These are phyloP conservation scores for Xanthoparmelia taractica DNA, from an alignment of 495 filamentous ascomycete genomes.

Conservation along the genomic window DNA sequence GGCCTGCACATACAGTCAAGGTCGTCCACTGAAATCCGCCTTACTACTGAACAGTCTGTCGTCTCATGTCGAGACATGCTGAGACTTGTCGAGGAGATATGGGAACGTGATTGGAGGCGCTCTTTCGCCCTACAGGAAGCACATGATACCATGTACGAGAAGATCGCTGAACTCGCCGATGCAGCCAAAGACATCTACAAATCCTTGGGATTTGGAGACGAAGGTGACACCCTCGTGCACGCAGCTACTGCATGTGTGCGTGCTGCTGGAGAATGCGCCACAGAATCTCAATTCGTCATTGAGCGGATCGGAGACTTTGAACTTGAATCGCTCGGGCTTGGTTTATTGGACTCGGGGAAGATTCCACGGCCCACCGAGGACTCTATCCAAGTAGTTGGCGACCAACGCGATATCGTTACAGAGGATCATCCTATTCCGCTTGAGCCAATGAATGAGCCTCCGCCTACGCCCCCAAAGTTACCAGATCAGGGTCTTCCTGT, in stretches of 20 bases:
- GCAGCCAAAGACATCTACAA: conserved; percentile 71
- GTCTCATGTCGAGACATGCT: conserved; percentile 71
- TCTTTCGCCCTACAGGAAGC: conserved; percentile 57
- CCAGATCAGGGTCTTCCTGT: conserved; percentile 1
- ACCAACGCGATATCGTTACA: conserved; percentile 3
- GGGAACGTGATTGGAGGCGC: conserved; percentile 62
- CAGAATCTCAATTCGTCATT: conserved; percentile 75
- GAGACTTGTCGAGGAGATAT: conserved; percentile 74
- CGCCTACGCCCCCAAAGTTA: conserved; percentile 13
- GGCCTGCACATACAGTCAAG: conserved; percentile 85
- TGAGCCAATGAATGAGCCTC: conserved; percentile 17
- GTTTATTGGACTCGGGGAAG: conserved; percentile 26
- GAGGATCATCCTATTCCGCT: conserved; percentile 4
- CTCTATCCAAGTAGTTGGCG: conserved; percentile 10
- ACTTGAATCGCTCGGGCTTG: conserved; percentile 53
- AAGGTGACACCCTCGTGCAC: conserved; percentile 61
- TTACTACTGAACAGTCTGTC: conserved; percentile 70
- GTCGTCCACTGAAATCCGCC: conserved; percentile 71
- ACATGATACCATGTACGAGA: conserved; percentile 70
- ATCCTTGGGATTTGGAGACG: conserved; percentile 51
- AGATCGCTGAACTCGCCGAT: conserved; percentile 68
- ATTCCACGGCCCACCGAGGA: conserved; percentile 19
- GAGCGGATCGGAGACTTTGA: conserved; percentile 93
- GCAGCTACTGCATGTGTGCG: conserved; percentile 87
- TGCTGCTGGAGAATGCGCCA: conserved; percentile 81